These are phyloP conservation scores for Hyaloscypha hepaticicola DNA, from an alignment of 495 filamentous ascomycete species.

Conservation along the genomic window DNA sequence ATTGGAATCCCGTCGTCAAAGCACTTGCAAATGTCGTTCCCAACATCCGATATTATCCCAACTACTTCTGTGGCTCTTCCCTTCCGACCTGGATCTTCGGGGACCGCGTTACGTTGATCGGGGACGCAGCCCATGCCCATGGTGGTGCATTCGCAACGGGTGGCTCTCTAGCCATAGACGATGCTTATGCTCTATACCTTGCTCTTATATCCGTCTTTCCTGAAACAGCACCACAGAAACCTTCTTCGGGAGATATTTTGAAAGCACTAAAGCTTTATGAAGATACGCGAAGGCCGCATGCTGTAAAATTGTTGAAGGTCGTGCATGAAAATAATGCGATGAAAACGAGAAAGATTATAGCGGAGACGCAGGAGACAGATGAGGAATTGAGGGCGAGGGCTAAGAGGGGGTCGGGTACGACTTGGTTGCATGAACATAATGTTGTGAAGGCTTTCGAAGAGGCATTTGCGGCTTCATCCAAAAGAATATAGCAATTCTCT, in stretches of 20 bases:
- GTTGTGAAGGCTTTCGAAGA: slow-evolving; percentile 40
- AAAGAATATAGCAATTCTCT: not conserved
- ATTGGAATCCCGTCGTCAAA: slow-evolving; percentile 46
- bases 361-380: slow-evolving; percentile 37
- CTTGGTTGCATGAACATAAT: slow-evolving; percentile 50
- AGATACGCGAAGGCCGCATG: slow-evolving; percentile 43
- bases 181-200: slow-evolving; percentile 38
- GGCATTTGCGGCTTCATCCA: not conserved
- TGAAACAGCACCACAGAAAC: slow-evolving; percentile 16
- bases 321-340: slow-evolving; percentile 41
- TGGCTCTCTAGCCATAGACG: slow-evolving; percentile 50
- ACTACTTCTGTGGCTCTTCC: slow-evolving; percentile 39
- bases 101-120: slow-evolving; percentile 41
- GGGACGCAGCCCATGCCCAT: slow-evolving; percentile 51
- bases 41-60: slow-evolving; percentile 44
- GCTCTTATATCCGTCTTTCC: slow-evolving; percentile 32
- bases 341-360: slow-evolving; percentile 27
- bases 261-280: slow-evolving; percentile 41
- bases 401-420: slow-evolving; percentile 38
- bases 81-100: slow-evolving; percentile 45
- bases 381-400: slow-evolving; percentile 40
- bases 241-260: slow-evolving; percentile 32
- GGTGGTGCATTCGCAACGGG: slow-evolving; percentile 51
- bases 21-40: slow-evolving; percentile 46
- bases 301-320: slow-evolving; percentile 39